Base-by-base conservation (phyloP, 1,284 basidiomycete species). In the Leccinum glutinopallens region DNA sequence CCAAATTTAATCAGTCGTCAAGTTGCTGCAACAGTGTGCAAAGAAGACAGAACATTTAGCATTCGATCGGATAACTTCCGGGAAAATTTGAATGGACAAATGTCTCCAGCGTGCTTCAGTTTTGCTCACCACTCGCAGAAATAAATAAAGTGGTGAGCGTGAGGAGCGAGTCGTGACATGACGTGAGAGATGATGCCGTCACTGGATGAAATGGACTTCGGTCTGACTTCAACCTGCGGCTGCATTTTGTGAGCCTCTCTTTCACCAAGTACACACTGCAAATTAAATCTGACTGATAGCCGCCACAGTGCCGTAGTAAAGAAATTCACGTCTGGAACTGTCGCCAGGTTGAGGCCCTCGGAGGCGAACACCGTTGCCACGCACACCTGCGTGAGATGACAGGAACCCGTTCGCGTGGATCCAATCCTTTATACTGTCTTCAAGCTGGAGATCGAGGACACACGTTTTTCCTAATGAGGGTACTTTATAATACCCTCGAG, bases 131-230 rank as follows among this genome's bases (percentile, higher is more conserved):
- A 37, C 35, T 37, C 9, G 9, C 17, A 41, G 39, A 41, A 17
- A 17, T 15, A 15, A 41, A 35, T 57, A 5, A 15, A 37, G 37
- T 37, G 13, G 37, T 37, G 35, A 37, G 37, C 43, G 39, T 41
- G 39, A 41, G 39, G 39, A 41, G 39, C 37, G 8, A 41, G 39
- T 43, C 17, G 43, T 46, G 19, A 58, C n/a, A 58, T 9, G 37
- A 58, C 57, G 57, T 58, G 57, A 41, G 37, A 58, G 57, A 49
- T 9, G 56, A 13, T n/a, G 22, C n/a, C 39, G 19, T 46, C 9
- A 46, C 25, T 25, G 25, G 25, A 25, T n/a, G 9, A 19, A 9
- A 46, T 19, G n/a, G n/a, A n/a, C 13, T 37, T 25, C 25, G 25
- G 37, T 37, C 37, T 13, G 37, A 7, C 15, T 17, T 41, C 39